Evolutionary conservation across 345 rosid genomes (phyloP), one percentile per base, ranked within the genome.

Genomic region (Cardamine resedifolia): DNA sequence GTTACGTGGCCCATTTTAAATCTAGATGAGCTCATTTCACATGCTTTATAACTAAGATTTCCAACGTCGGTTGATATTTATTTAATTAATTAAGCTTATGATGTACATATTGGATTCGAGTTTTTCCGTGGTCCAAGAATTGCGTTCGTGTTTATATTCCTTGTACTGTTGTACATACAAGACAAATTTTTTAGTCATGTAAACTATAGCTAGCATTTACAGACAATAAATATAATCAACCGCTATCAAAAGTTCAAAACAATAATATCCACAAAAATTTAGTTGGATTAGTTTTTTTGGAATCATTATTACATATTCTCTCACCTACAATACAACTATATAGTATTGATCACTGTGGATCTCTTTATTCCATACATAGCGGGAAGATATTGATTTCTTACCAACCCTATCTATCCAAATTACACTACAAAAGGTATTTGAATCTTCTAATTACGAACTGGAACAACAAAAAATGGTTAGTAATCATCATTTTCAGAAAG

Each of bases 11-110:
- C 75, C 65, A 34, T 69, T 23, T 53, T 18, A 33, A 59, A 34
- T 59, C 56, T 3, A 50, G 10, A 5, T 76, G 75, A 76, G 60
- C 60, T 68, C 59, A 70, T 36, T 28, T 56, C 75, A 76, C 79
- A 62, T 76, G 75, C 31, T 66, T 31, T 68, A 33, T 68, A 61
- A 30, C 72, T 38, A 58, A 66, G 2, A 26, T 48, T 47, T 58
- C 14, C 11, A 39, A 58, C 38, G 78, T 52, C 70, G 69, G 69
- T 68, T 41, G 50, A 68, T 61, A 52, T 52, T 24, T 51, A 33
- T 60, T 12, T n/a, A n/a, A n/a, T 24, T 43, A 33, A 60, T 9
- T 43, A 33, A 60, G 57, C 12, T 43, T 60, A 48, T 12, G 64
- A 73, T 12, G 64, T 64, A 72, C 19, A 20, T 28, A 55, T 60